phyloP scores from a whole-genome alignment of 169 alveolate species.

The Plasmodium malariae region DNA sequence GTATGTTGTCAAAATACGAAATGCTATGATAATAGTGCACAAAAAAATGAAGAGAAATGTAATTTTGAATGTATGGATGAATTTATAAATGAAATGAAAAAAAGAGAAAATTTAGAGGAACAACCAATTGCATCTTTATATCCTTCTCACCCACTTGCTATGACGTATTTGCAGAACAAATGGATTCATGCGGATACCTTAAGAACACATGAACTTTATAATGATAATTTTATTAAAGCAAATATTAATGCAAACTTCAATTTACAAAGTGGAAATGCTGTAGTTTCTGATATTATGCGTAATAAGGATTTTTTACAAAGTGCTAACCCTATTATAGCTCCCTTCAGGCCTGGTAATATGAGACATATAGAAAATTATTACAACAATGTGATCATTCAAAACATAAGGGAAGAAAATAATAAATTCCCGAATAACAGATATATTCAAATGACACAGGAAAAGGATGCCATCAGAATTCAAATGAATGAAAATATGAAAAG shows the following conservation, averaged over 20 bases:
- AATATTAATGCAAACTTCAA: constrained; percentile 36
- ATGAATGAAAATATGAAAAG: not conserved
- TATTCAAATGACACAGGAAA: not conserved
- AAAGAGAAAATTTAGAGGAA: constrained; percentile 25
- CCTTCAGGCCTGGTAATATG: constrained; percentile 42
- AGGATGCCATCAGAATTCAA: not conserved
- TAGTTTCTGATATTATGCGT: constrained; percentile 16
- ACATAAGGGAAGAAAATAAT: constrained; percentile 21
- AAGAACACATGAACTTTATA: constrained; percentile 82
- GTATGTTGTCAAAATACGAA: no score
- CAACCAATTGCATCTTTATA: constrained; percentile 46
- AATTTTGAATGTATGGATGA: constrained; percentile 34
- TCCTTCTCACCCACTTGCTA: constrained; percentile 82
- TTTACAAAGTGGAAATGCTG: constrained; percentile 18
- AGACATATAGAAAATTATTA: constrained; percentile 44
- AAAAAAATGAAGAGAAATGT: constrained; percentile 7
- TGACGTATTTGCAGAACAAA: constrained; percentile 82
- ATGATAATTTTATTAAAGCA: constrained; percentile 76
- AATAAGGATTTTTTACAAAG: constrained; percentile 34
- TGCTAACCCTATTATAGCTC: constrained; percentile 36
- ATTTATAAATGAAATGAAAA: constrained; percentile 50
- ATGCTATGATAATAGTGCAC: no score
- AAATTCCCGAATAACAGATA: not conserved
- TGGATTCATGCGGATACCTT: constrained; percentile 82
- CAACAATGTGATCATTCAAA: constrained; percentile 25